Percentiles rank a stretch among this genome's conserved stretches.
Evolutionary conservation across 352 stramenopile genomes (phyloP).

Genomic region (Blastocystis sp.): DNA sequence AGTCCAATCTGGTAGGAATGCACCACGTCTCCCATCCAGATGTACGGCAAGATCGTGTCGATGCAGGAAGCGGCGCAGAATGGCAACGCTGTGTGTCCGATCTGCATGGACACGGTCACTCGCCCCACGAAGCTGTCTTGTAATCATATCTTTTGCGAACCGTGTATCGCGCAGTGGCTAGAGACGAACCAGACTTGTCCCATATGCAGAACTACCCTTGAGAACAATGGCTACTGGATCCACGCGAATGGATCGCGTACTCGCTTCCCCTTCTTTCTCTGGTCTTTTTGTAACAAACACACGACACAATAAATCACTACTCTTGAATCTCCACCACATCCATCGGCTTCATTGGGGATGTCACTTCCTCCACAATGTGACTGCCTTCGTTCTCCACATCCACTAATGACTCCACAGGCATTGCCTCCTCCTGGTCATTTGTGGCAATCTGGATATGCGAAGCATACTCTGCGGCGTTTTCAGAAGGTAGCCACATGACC

Average conservation of each 20-base stretch:
- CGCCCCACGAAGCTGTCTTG: not conserved
- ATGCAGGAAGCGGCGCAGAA: not conserved
- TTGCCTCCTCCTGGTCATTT: not conserved
- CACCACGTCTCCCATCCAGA: not conserved
- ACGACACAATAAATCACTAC: not conserved
- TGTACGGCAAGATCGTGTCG: not conserved
- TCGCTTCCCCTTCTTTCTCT: not conserved
- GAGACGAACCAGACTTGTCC: slow-evolving; percentile 24
- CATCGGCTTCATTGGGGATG: slow-evolving; percentile 41
- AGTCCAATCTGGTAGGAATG: not conserved
- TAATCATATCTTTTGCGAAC: slow-evolving; percentile 8
- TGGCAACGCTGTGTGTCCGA: not conserved
- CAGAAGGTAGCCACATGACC: slow-evolving; percentile 42
- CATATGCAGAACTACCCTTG: not conserved
- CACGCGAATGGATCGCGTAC: not conserved
- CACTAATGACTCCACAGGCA: not conserved
- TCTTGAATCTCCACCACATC: not conserved
- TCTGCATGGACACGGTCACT: not conserved
- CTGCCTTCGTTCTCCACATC: slow-evolving; percentile 7
- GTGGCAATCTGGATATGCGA: slow-evolving; percentile 55
- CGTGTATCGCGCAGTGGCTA: slow-evolving; percentile 23
- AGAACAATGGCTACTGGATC: not conserved
- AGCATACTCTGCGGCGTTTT: slow-evolving; percentile 41
- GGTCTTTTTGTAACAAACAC: not conserved
- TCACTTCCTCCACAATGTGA: slow-evolving; percentile 11